Evolutionary conservation across 23 red algal species (phyloP).

Genomic region (Gracilariopsis chorda): DNA sequence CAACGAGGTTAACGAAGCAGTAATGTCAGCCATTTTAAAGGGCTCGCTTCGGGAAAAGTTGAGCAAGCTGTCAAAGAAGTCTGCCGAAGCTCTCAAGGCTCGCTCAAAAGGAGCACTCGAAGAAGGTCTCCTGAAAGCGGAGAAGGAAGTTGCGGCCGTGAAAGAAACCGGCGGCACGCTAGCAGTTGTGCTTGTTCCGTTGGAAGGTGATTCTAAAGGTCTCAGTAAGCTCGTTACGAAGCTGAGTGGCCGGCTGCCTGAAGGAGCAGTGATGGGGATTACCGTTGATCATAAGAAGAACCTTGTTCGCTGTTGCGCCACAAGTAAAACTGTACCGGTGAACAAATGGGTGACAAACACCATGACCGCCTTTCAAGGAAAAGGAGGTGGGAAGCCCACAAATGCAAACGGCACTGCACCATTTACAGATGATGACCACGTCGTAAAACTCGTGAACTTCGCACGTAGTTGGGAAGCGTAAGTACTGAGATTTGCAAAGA

Average conservation of each 20-base stretch:
- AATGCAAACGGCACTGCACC: slow-evolving; percentile 62
- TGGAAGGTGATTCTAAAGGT: slow-evolving; percentile 77
- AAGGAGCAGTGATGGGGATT: slow-evolving; percentile 60
- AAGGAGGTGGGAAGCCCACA: slow-evolving; percentile 76
- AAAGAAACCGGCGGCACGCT: slow-evolving; percentile 47
- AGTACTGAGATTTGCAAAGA: no score
- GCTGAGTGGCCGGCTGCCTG: slow-evolving; percentile 18
- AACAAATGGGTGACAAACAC: slow-evolving; percentile 75
- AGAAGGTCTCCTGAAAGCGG: slow-evolving; percentile 54
- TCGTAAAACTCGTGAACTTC: slow-evolving; percentile 33
- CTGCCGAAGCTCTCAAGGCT: slow-evolving; percentile 53
- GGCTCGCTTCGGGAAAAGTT: slow-evolving; percentile 32
- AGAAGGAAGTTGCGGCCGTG: slow-evolving; percentile 41
- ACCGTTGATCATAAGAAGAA: slow-evolving; percentile 75
- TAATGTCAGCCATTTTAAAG: slow-evolving; percentile 42
- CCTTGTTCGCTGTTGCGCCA: slow-evolving; percentile 56
- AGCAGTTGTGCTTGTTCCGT: slow-evolving; percentile 55
- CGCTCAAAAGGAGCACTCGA: slow-evolving; percentile 54
- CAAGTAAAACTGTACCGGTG: slow-evolving; percentile 35
- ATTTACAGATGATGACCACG: slow-evolving; percentile 53
- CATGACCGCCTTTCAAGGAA: slow-evolving; percentile 55
- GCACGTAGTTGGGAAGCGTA: slow-evolving; percentile 18
- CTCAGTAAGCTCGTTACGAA: slow-evolving; percentile 68
- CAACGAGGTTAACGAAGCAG: slow-evolving; percentile 47
- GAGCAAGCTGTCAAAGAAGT: slow-evolving; percentile 49